A percentile compares a stretch with the other conserved stretches of the same genome.
Evolutionary conservation across 148 eudicot species (phyloP).

Genomic region (Arbutus unedo): DNA sequence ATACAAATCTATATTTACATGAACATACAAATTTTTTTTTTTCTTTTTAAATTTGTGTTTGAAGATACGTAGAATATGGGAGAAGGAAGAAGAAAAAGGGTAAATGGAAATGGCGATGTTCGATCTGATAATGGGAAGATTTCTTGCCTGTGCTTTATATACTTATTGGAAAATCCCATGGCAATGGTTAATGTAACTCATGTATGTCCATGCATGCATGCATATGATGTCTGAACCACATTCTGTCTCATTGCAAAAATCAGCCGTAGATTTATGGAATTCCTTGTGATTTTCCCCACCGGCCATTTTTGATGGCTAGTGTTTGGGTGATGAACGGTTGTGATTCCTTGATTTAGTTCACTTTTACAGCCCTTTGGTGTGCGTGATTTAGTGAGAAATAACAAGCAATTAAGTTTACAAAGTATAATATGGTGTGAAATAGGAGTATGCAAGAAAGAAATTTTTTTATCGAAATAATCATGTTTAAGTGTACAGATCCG

Average conservation of each 20-base stretch:
- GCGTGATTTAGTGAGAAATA: background rate
- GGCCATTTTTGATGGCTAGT: background rate
- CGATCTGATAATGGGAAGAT: slow-evolving; percentile 17
- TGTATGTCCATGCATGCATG: slow-evolving; percentile 12
- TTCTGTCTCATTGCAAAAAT: background rate
- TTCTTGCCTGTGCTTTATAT: slow-evolving; percentile 18
- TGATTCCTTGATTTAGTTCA: background rate
- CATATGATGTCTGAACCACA: slow-evolving; percentile 2
- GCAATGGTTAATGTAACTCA: background rate
- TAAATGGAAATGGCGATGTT: slow-evolving; percentile 10
- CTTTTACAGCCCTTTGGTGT: background rate
- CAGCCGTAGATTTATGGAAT: slow-evolving; percentile 10
- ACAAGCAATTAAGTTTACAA: background rate
- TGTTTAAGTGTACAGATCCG: no score
- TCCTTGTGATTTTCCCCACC: background rate
- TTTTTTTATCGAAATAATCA: no score
- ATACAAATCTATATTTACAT: slow-evolving; percentile 3
- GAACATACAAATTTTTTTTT: background rate
- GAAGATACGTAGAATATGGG: slow-evolving; percentile 12
- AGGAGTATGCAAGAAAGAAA: background rate
- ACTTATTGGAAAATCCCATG: slow-evolving; percentile 16
- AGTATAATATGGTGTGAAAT: background rate
- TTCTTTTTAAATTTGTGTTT: background rate
- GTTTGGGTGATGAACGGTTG: slow-evolving; percentile 7
- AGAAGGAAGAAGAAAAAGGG: background rate